Evolutionary conservation across 345 rosid species (phyloP).

Genomic region (Brassica juncea): DNA sequence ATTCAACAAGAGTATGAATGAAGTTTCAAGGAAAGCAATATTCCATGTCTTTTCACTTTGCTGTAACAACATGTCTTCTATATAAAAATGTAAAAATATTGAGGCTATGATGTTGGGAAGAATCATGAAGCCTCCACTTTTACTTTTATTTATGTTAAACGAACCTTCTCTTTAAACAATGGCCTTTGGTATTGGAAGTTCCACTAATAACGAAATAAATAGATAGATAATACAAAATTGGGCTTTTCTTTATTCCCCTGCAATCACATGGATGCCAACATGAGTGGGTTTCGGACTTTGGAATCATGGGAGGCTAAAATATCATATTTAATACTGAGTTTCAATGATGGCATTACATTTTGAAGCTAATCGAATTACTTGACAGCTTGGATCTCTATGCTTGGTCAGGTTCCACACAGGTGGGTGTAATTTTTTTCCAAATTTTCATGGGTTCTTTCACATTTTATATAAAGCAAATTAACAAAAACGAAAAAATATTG

Average conservation of each 20-base stretch:
- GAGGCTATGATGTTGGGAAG: slow-evolving; percentile 18
- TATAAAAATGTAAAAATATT: neutral
- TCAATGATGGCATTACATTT: slow-evolving; percentile 19
- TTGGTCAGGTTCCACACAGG: neutral
- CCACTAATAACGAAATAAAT: slow-evolving; percentile 22
- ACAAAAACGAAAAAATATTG: neutral
- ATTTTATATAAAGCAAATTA: neutral
- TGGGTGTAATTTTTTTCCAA: neutral
- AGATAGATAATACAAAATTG: slow-evolving; percentile 1
- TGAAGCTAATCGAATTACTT: neutral
- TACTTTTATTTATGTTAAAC: slow-evolving; percentile 14
- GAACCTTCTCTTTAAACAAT: slow-evolving; percentile 35
- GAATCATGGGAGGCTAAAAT: slow-evolving; percentile 6
- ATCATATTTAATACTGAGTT: slow-evolving; percentile 8
- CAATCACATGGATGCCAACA: slow-evolving; percentile 33
- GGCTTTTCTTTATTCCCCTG: neutral
- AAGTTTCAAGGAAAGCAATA: slow-evolving; percentile 29
- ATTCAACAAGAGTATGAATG: slow-evolving; percentile 24
- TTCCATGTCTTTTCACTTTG: slow-evolving; percentile 32
- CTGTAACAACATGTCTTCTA: slow-evolving; percentile 23
- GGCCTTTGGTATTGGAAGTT: slow-evolving; percentile 39
- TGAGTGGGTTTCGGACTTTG: slow-evolving; percentile 21
- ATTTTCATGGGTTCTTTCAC: neutral
- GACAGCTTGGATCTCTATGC: neutral
- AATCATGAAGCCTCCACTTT: slow-evolving; percentile 30